Base-by-base conservation (phyloP, 164 flowering plant species). In the Cinnamomum chago region DNA sequence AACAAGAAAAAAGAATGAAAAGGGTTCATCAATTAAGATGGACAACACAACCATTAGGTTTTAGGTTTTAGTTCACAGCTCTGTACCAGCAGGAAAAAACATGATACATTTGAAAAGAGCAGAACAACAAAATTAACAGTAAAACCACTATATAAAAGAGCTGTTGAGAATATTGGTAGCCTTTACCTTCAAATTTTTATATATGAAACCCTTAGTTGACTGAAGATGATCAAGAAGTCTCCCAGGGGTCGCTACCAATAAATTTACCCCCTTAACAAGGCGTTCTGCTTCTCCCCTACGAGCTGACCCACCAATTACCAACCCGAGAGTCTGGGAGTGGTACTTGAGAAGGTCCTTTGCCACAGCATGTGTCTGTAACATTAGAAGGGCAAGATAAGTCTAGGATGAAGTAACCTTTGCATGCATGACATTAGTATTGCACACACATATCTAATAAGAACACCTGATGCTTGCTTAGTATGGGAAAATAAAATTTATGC, bases 191-290 rank as follows among this genome's bases (percentile, higher is more conserved):
- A 96, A 77, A 73, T 91, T 92, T 78, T 90, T 96, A 70, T 75
- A 90, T 40, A 96, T 81, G 74, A 96, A 96, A 0, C 97, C 92
- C 81, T 89, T 93, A 11, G 99, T 93, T 77, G 87, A 83, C 75
- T 91, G 92, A 79, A 95, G 97, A 84, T 95, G 99, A 72, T 96
- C 99, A 76, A 94, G 89, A 82, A 96, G 91, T 64, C 99, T 91
- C 50, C 98, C 99, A 73, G 98, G 98, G 13, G 98, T 96, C 65
- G 88, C 97, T n/a, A 96, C 87, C 71, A 96, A 82, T 23, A 96
- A 78, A 76, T 96, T 96, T 25, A 86, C 94, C 40, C 99, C 99
- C 77, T 88, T 91, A 5, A 70, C 90, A 79, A 96, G 87, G 0
- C 97, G 95, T 73, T 96, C 97, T 23, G 93, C 95, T 84, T 96